phyloP scores from a whole-genome alignment of 1,284 basidiomycete genomes.

The Rhodotorula glutinis region DNA sequence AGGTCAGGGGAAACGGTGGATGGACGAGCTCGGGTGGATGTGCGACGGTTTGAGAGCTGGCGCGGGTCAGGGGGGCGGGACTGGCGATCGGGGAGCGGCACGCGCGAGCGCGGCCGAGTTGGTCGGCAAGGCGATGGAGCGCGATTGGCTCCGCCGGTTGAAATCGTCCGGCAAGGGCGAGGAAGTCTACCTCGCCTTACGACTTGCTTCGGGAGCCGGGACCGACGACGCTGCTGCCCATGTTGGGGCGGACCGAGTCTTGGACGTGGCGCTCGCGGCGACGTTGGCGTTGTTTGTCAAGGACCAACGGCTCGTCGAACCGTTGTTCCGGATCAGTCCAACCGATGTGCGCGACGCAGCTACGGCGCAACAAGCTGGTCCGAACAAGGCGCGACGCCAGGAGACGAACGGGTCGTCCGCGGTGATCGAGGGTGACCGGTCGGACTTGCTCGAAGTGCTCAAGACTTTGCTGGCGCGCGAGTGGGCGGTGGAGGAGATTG shows the following conservation, averaged over 20 bases:
- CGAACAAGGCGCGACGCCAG: not conserved
- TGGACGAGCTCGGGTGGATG: constrained; percentile 31
- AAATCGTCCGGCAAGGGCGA: constrained; percentile 33
- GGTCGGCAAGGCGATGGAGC: constrained; percentile 20
- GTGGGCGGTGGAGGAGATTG: constrained; percentile 16
- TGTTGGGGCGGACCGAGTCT: not conserved
- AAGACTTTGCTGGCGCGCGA: constrained; percentile 1
- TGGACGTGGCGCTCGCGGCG: constrained; percentile 26
- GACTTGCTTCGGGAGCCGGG: not conserved
- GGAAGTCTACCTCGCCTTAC: constrained; percentile 23
- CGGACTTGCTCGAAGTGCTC: constrained; percentile 28
- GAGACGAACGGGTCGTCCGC: not conserved
- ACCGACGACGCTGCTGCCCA: too few species aligned
- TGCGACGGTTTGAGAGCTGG: constrained; percentile 27
- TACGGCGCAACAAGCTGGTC: not conserved
- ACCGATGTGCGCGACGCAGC: not conserved
- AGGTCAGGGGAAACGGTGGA: constrained; percentile 31
- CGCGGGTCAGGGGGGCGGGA: not conserved
- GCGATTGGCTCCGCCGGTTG: constrained; percentile 30
- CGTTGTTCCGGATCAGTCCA: constrained; percentile 23
- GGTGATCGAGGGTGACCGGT: not conserved
- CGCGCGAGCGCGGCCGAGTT: constrained; percentile 33
- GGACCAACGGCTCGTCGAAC: constrained; percentile 35
- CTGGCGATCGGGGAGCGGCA: constrained; percentile 3
- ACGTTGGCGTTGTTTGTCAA: constrained; percentile 24